Evolutionary conservation across 2,329 filamentous ascomycete genomes (phyloP).

Genomic region (Nemania sp.): DNA sequence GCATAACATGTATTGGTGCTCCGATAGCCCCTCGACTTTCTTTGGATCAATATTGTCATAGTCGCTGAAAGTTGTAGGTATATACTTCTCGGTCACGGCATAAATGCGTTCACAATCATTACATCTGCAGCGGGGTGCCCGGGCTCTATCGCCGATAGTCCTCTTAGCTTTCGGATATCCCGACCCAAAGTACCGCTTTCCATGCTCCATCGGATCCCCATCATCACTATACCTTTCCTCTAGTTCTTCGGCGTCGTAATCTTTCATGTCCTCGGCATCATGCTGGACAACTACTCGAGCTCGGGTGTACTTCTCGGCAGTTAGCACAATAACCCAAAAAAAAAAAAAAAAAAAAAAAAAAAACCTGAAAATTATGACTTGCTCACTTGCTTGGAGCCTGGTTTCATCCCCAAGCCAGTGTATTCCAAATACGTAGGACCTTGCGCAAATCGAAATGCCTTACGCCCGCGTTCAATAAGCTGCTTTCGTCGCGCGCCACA

Average conservation of each 20-base stretch:
- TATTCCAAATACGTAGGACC: conserved; percentile 23
- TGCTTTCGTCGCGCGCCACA: conserved; percentile 14
- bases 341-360: not conserved
- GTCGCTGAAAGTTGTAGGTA: conserved; percentile 17
- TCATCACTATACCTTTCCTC: no score
- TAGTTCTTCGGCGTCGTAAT: no score
- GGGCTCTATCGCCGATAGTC: conserved; percentile 19
- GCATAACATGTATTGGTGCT: conserved; percentile 24
- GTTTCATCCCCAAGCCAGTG: conserved; percentile 18
- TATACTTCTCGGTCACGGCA: conserved; percentile 12
- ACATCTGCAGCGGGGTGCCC: conserved; percentile 22
- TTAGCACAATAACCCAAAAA: not conserved
- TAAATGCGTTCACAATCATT: conserved; percentile 10
- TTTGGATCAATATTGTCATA: conserved; percentile 25
- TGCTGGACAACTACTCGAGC: conserved; percentile 10
- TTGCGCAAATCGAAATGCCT: conserved; percentile 18
- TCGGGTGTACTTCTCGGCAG: not conserved
- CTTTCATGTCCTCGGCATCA: no score
- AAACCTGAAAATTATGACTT: no score
- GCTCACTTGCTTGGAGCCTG: conserved; percentile 21
- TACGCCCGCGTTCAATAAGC: conserved; percentile 23
- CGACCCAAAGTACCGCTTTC: no score
- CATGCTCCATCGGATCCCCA: no score
- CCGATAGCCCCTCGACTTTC: conserved; percentile 5
- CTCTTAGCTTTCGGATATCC: no score